These are phyloP conservation scores for Starmerella kuoi DNA, from an alignment of 805 yeast genomes.

Conservation along the genomic window DNA sequence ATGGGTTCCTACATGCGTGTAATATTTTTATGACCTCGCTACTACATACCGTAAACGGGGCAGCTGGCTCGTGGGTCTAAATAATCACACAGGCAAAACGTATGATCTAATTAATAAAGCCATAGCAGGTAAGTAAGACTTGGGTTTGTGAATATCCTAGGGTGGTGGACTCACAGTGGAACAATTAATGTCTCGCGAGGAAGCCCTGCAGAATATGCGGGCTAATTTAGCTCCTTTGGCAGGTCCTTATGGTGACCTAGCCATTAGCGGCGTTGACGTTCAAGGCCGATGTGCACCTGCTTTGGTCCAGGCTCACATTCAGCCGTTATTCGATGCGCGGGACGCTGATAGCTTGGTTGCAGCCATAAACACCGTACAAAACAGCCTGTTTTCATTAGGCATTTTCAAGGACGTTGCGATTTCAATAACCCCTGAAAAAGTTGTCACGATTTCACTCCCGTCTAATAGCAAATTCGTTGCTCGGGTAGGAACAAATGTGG, in stretches of 20 bases:
- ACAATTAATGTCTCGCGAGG: conserved; percentile 18
- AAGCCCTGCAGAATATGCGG: conserved; percentile 10
- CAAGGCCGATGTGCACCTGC: conserved; percentile 28
- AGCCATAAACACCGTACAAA: conserved; percentile 26
- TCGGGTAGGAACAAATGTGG: conserved; percentile 89
- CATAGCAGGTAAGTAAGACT: no score
- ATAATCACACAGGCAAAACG: no score
- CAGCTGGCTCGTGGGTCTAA: no score
- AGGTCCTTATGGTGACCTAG: conserved; percentile 8
- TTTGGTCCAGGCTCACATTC: conserved; percentile 26
- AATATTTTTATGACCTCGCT: no score
- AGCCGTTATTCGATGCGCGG: conserved; percentile 27
- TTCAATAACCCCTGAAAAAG: conserved; percentile 18
- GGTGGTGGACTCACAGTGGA: no score
- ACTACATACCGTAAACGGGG: no score
- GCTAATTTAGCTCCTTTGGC: conserved; percentile 9
- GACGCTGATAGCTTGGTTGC: conserved; percentile 21
- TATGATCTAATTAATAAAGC: no score
- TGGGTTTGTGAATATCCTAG: no score
- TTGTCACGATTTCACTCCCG: conserved; percentile 17
- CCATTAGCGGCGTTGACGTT: conserved; percentile 23
- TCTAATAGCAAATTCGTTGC: conserved; percentile 57
- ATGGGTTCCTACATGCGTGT: no score
- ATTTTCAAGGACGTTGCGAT: conserved; percentile 18
- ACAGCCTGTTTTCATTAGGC: conserved; percentile 20